phyloP scores from a whole-genome alignment of 1,284 basidiomycete species.

The Athelia psychrophila region DNA sequence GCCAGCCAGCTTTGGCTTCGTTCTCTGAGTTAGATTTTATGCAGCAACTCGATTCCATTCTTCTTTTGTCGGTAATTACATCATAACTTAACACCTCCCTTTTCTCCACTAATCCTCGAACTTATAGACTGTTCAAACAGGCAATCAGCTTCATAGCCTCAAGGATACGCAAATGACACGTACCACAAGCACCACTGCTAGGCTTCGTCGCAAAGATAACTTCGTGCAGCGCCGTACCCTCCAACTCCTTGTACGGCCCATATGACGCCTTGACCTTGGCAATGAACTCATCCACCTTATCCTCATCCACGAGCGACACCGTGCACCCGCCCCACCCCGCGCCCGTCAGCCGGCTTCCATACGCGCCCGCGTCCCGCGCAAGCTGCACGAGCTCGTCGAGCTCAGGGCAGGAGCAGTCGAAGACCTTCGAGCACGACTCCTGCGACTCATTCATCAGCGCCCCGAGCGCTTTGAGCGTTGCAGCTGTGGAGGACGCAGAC shows the following conservation, averaged over 20 bases:
- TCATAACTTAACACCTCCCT: no score
- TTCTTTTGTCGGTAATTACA: no score
- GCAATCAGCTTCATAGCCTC: background rate
- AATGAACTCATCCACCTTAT: slow-evolving; percentile 69
- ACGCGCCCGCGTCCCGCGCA: slow-evolving; percentile 66
- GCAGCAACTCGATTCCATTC: no score
- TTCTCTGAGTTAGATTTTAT: no score
- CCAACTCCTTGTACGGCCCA: slow-evolving; percentile 57
- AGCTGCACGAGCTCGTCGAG: slow-evolving; percentile 67
- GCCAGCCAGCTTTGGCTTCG: no score
- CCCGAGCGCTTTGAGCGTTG: slow-evolving; percentile 53
- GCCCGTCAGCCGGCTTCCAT: slow-evolving; percentile 78
- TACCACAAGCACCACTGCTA: slow-evolving; percentile 79
- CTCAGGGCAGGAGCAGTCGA: slow-evolving; percentile 79
- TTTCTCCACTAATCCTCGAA: background rate
- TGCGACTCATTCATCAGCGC: slow-evolving; percentile 79
- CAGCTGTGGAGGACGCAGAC: slow-evolving; percentile 16
- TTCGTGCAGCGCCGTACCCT: slow-evolving; percentile 58
- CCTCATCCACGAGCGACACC: slow-evolving; percentile 76
- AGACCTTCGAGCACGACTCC: slow-evolving; percentile 62
- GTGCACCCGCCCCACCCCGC: slow-evolving; percentile 93
- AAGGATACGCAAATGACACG: slow-evolving; percentile 24
- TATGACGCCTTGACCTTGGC: slow-evolving; percentile 57
- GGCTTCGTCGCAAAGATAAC: slow-evolving; percentile 86
- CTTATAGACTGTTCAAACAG: background rate